phyloP scores from a whole-genome alignment of 257 asterid species.

The Vinca minor region DNA sequence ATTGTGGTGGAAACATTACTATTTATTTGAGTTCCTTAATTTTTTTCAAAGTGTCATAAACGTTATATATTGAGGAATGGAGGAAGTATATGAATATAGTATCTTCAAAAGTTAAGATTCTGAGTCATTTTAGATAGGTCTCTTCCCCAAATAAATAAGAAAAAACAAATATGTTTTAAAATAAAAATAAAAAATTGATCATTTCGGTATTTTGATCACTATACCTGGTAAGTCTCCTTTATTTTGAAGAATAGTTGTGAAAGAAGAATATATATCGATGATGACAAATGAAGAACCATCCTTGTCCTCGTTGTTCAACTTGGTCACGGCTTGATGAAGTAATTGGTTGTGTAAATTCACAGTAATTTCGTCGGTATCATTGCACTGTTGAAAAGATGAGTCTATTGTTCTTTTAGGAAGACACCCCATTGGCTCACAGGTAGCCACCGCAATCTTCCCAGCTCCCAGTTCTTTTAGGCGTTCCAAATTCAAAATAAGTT shows the following conservation, averaged over 20 bases:
- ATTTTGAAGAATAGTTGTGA: slow-evolving; percentile 34
- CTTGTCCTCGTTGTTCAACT: slow-evolving; percentile 38
- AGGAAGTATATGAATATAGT: too few species aligned
- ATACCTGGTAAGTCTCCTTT: slow-evolving; percentile 36
- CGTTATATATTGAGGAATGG: too few species aligned
- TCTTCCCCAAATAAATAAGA: too few species aligned
- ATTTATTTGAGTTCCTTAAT: too few species aligned
- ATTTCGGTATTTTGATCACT: too few species aligned
- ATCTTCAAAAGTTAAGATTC: too few species aligned
- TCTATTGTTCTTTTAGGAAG: slow-evolving; percentile 53
- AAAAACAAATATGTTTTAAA: too few species aligned
- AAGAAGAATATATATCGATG: slow-evolving; percentile 57
- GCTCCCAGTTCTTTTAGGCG: slow-evolving; percentile 45
- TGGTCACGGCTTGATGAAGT: slow-evolving; percentile 39
- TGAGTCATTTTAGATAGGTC: too few species aligned
- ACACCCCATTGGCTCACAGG: slow-evolving; percentile 70
- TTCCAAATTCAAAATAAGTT: slow-evolving; percentile 39
- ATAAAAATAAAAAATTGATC: too few species aligned
- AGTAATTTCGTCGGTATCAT: slow-evolving; percentile 37
- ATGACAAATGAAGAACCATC: slow-evolving; percentile 27
- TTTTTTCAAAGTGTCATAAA: too few species aligned
- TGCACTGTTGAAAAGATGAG: slow-evolving; percentile 53
- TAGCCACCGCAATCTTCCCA: slow-evolving; percentile 43
- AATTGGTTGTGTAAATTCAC: slow-evolving; percentile 51
- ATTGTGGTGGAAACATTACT: too few species aligned